A percentile compares a stretch with the other conserved stretches of the same genome.
Conservation (phyloP, 2,329 filamentous ascomycete genomes). For the Colletotrichum tamarilloi region DNA sequence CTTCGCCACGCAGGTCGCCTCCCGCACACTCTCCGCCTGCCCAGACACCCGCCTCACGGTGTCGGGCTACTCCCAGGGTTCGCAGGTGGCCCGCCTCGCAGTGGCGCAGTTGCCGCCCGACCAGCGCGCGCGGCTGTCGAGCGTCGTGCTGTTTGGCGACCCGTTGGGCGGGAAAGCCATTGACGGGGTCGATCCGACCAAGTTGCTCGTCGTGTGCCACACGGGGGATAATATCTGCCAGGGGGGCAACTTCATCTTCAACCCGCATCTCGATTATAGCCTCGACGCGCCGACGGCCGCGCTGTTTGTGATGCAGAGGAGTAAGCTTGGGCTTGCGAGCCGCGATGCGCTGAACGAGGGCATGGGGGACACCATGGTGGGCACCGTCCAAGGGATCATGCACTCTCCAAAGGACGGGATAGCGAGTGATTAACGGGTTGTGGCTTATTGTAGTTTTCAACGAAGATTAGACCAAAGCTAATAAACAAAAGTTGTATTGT, state of each 20-base stretch:
- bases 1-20: slow-evolving; percentile 47
- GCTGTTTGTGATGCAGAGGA: slow-evolving; percentile 39
- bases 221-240: slow-evolving; percentile 44
- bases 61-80: slow-evolving; percentile 44
- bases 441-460: too few relatives aligned
- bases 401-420: neutral
- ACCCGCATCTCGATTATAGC: slow-evolving; percentile 35
- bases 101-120: slow-evolving; percentile 38
- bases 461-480: neutral
- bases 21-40: slow-evolving; percentile 43
- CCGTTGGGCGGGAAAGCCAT: slow-evolving; percentile 38
- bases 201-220: slow-evolving; percentile 41
- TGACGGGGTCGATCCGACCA: slow-evolving; percentile 37
- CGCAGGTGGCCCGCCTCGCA: slow-evolving; percentile 42
- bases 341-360: slow-evolving; percentile 39
- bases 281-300: slow-evolving; percentile 35
- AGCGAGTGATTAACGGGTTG: neutral
- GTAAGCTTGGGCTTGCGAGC: slow-evolving; percentile 40
- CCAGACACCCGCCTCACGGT: slow-evolving; percentile 41
- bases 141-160: slow-evolving; percentile 47
- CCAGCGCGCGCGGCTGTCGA: slow-evolving; percentile 37
- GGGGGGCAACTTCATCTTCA: slow-evolving; percentile 24
- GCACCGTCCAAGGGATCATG: slow-evolving; percentile 34
- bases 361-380: slow-evolving; percentile 37
- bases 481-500: neutral